Base-by-base conservation (phyloP, 805 yeast genomes). In the Vanderwaltozyma polyspora region DNA sequence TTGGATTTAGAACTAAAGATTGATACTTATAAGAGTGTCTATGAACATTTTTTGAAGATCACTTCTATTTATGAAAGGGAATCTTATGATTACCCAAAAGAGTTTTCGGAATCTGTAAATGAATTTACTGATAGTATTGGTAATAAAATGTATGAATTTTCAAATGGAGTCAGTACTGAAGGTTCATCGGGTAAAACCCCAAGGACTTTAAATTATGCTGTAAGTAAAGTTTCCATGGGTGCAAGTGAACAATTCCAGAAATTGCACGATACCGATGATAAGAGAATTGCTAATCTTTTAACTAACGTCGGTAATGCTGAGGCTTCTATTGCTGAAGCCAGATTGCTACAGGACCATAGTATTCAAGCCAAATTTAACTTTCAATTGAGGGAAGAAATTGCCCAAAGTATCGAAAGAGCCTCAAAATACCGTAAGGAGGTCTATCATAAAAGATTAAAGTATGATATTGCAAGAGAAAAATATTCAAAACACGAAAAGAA, bases 41-140 rank as follows among this genome's bases (percentile, higher is more conserved):
- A 79, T 66, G 67, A 62, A 43, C 67, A 68, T 48, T 55, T 74
- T 36, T 57, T 73, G 24, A 54, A 68, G 16, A 74, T 74, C 25
- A 66, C 77, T 18, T 43, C 59, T 17, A 57, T 62, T 21, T 82
- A 77, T 58, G 85, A 77, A 49, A 69, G 63, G 44, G 93, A 80
- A 57, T 68, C 78, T 33, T 82, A 82, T 59, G 94, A 82, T 57
- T 81, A 82, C 55, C 94, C 94, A 5, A 71, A 74, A 34, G 77
- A 78, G 48, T 63, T 60, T 27, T 75, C 70, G 47, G 94, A 82
- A 52, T 74, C 84, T 14, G 70, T 82, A 45, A 65, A 67, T 31
- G 85, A 79, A 40, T 68, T 81, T 40, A 74, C 83, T 37, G 76
- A 75, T 59, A 68, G 69, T 42, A 67, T 82, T 42, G 64, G 76